Evolutionary conservation across 2,329 filamentous ascomycete species (phyloP).

Genomic region (Lachnellula willkommii): DNA sequence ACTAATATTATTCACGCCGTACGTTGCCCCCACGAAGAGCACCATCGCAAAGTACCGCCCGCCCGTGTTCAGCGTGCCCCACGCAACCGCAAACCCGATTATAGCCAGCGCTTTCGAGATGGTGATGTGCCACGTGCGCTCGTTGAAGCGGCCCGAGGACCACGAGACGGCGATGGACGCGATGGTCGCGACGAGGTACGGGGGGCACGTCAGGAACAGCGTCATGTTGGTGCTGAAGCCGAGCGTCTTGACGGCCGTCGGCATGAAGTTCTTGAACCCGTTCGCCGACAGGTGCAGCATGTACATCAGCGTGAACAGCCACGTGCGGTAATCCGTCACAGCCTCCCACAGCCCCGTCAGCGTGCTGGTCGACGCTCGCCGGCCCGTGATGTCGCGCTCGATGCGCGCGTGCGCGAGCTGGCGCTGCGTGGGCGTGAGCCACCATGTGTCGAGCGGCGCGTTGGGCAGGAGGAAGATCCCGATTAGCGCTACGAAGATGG

Average conservation of each 20-base stretch:
- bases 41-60: slow-evolving; percentile 15
- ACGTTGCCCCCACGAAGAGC: slow-evolving; percentile 14
- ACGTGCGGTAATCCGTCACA: slow-evolving; percentile 38
- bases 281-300: slow-evolving; percentile 43
- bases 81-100: slow-evolving; percentile 13
- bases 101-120: slow-evolving; percentile 9
- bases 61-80: slow-evolving; percentile 5
- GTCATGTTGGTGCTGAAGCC: slow-evolving; percentile 24
- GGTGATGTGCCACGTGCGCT: slow-evolving; percentile 19
- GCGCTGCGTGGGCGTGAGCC: slow-evolving; percentile 18
- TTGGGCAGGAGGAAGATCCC: slow-evolving; percentile 40
- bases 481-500: slow-evolving; percentile 10
- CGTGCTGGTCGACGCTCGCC: background rate
- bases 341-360: slow-evolving; percentile 41
- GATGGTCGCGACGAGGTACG: slow-evolving; percentile 12
- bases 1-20: slow-evolving; percentile 15
- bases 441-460: slow-evolving; percentile 35
- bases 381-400: slow-evolving; percentile 4
- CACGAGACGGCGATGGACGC: slow-evolving; percentile 3
- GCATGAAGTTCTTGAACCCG: slow-evolving; percentile 30
- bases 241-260: slow-evolving; percentile 26
- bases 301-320: slow-evolving; percentile 42
- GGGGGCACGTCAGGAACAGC: slow-evolving; percentile 15
- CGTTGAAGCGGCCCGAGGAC: slow-evolving; percentile 10
- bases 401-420: slow-evolving; percentile 10